phyloP scores from a whole-genome alignment of 768 basidiomycete species.

The Lactifluus rugatus region DNA sequence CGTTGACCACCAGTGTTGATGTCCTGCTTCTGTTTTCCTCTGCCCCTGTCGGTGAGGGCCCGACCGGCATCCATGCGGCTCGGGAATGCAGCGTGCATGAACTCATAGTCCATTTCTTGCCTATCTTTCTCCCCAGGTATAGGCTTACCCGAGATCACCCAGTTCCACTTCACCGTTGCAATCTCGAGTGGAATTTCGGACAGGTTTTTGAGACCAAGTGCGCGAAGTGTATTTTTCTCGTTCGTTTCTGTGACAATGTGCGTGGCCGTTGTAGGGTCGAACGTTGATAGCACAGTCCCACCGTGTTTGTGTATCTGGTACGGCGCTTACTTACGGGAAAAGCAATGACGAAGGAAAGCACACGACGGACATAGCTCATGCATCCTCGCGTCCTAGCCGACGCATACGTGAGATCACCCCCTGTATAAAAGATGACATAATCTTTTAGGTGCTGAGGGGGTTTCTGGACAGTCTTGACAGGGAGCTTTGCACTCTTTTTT shows the following conservation, averaged over 20 bases:
- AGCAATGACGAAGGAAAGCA: background rate
- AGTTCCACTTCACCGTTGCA: constrained; percentile 12
- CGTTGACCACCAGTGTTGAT: background rate
- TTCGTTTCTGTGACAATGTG: constrained; percentile 52
- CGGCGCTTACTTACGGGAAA: background rate
- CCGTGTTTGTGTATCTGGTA: constrained; percentile 54
- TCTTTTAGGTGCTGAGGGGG: constrained; percentile 5
- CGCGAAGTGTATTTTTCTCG: constrained; percentile 25
- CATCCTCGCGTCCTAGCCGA: constrained; percentile 16
- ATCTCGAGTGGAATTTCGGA: constrained; percentile 41
- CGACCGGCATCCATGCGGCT: constrained; percentile 16
- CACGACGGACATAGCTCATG: constrained; percentile 13
- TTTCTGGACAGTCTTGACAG: background rate
- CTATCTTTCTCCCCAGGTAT: constrained; percentile 6
- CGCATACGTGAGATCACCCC: constrained; percentile 16
- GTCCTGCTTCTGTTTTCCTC: constrained; percentile 9
- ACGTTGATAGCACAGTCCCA: constrained; percentile 49
- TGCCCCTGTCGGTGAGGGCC: background rate
- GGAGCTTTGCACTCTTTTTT: background rate
- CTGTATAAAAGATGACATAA: constrained; percentile 15
- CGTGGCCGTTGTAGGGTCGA: constrained; percentile 47
- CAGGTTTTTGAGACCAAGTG: constrained; percentile 41
- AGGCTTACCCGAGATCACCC: constrained; percentile 14
- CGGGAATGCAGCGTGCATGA: constrained; percentile 16
- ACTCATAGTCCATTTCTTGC: constrained; percentile 16